Evolutionary conservation across 257 asterid species (phyloP), one percentile per base, ranked within the genome.

Genomic region (Ilex asprella): DNA sequence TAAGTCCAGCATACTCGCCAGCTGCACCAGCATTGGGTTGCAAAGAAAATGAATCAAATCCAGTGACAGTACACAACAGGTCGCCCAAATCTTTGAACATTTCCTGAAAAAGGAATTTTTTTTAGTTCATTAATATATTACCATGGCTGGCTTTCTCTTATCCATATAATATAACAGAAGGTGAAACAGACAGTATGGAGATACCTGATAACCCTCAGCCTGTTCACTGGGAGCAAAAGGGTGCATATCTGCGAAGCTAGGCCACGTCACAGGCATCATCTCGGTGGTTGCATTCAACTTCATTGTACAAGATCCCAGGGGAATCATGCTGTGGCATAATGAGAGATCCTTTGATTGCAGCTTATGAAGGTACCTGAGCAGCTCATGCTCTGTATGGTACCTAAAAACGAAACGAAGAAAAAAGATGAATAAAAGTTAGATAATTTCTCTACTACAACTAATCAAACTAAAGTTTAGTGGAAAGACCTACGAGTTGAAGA

Each of bases 1-100:
- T 92, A 65, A 92, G 75, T 50, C 99, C 99, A 12, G 99, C 97
- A 64, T 92, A 92, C 67, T 92, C 99, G 62, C 99, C 99, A 61
- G 99, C 81, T 54, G 99, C 99, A 75, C 99, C 99, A 46, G 99
- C 97, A 61, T 92, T 92, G 53, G 99, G 99, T 80, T 89, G 99
- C 74, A 93, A 86, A 27, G 99, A 89, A 86, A 92, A 81, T 55
- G 97, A 89, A 74, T 89, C 95, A 31, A 92, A 92, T 60, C 97
- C 99, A 31, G 99, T 93, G 68, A 93, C 84, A 11, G 89, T 82
- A 64, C 99, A 93, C 81, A 93, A 65, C 74, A 85, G 67, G 9
- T 89, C 94, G 58, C 99, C 99, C 82, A 93, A 81, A 74, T 93
- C 82, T 53, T 85, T 77, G 83, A 93, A 93, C 99, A 93, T 87